Conservation (phyloP, 768 basidiomycete genomes). For the Coprinopsis sp. region DNA sequence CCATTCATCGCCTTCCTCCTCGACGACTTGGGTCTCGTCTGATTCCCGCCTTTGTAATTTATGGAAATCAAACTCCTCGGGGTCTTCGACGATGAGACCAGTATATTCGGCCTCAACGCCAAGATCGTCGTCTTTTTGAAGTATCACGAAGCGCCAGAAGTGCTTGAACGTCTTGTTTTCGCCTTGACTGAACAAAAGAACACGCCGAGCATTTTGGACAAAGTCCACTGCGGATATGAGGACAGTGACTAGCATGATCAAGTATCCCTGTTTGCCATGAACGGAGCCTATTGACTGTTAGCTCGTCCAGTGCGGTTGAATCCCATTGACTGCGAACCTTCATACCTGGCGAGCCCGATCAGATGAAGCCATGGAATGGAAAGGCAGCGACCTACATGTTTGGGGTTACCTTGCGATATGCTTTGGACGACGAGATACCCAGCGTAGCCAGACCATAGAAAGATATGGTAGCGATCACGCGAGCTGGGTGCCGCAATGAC, state of each 20-base stretch:
- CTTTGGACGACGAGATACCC: conserved; percentile 60
- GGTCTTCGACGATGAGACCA: conserved; percentile 50
- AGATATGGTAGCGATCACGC: conserved; percentile 48
- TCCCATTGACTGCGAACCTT: conserved; percentile 35
- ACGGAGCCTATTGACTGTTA: conserved; percentile 30
- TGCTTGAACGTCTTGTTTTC: conserved; percentile 41
- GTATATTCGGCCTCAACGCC: conserved; percentile 46
- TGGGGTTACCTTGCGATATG: conserved; percentile 78
- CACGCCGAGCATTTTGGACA: conserved; percentile 42
- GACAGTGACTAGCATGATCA: conserved; percentile 34
- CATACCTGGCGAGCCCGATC: conserved; percentile 49
- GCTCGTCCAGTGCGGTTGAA: background rate
- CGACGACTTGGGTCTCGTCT: conserved; percentile 26
- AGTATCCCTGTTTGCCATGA: conserved; percentile 63
- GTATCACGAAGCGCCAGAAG: conserved; percentile 56
- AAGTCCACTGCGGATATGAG: conserved; percentile 48
- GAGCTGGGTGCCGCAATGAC: conserved; percentile 66
- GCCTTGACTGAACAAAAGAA: conserved; percentile 42
- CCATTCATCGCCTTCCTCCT: conserved; percentile 48
- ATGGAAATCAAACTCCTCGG: conserved; percentile 50
- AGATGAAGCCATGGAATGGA: conserved; percentile 10
- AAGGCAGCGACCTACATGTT: conserved; percentile 59
- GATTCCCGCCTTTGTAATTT: conserved; percentile 30
- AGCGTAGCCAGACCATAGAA: conserved; percentile 62
- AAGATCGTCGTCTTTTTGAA: conserved; percentile 37